phyloP scores from a whole-genome alignment of 495 filamentous ascomycete species.

The Collariella sp. region DNA sequence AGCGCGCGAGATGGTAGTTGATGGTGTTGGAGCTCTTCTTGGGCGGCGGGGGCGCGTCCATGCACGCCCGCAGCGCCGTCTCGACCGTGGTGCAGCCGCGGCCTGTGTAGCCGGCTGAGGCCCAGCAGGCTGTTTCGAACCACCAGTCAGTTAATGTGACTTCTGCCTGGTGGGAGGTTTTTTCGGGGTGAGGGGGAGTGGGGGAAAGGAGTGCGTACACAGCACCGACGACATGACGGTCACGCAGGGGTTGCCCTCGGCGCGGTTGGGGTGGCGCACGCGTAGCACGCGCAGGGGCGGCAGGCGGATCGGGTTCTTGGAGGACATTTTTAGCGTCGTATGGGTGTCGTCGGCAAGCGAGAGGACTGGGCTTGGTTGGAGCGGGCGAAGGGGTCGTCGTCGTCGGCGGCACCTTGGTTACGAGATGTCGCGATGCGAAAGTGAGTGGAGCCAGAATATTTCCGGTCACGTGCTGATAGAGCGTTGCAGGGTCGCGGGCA shows the following conservation, averaged over 20 bases:
- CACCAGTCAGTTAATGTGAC: too few relatives aligned
- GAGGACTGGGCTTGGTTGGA: neutral
- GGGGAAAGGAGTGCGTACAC: conserved; percentile 46
- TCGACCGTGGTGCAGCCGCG: conserved; percentile 75
- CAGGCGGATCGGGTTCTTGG: conserved; percentile 59
- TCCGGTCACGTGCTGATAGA: conserved; percentile 27
- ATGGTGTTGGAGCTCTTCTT: conserved; percentile 71
- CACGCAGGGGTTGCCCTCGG: conserved; percentile 70
- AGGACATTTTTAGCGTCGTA: conserved; percentile 12
- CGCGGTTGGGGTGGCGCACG: conserved; percentile 70
- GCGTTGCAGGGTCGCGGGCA: neutral
- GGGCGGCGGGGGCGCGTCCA: conserved; percentile 72
- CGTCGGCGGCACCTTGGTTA: neutral
- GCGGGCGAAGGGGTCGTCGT: conserved; percentile 3
- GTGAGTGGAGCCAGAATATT: conserved; percentile 5
- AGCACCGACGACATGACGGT: conserved; percentile 83
- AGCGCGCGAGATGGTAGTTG: conserved; percentile 86
- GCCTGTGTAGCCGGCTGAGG: conserved; percentile 66
- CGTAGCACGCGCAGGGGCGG: conserved; percentile 80
- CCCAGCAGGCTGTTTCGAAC: conserved; percentile 71
- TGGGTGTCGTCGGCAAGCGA: neutral
- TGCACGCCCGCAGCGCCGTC: conserved; percentile 75
- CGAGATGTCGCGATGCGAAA: neutral
- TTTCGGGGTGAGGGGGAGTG: too few relatives aligned
- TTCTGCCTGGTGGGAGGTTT: too few relatives aligned